Percentiles rank a stretch among this genome's conserved stretches.
Evolutionary conservation across 371 early-diverging fungal species (phyloP).

Genomic region (Lichtheimia hyalospora): DNA sequence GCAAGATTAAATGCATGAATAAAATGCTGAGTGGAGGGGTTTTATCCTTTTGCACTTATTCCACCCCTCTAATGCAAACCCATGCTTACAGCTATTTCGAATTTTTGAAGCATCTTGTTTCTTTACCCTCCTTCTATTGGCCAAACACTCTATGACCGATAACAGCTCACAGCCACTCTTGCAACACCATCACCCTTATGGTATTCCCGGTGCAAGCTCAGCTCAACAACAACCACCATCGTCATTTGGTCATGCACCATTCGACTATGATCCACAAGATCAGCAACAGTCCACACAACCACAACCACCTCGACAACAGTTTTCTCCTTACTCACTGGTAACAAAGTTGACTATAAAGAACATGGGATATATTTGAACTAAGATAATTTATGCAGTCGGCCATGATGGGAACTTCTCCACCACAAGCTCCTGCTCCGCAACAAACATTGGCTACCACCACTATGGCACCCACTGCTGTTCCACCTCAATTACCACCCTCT

Average conservation of each 20-base stretch:
- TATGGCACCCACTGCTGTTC: not conserved
- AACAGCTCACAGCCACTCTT: conserved; percentile 13
- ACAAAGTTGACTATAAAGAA: too few species aligned
- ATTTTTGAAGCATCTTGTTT: too few species aligned
- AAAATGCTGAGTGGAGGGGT: too few species aligned
- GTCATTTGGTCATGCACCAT: conserved; percentile 3
- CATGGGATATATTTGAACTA: too few species aligned
- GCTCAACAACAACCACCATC: conserved; percentile 6
- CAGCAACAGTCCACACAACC: not conserved
- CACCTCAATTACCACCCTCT: not conserved
- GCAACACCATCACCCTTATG: conserved; percentile 9
- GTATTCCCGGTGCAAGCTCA: conserved; percentile 7
- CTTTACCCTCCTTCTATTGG: conserved; percentile 8
- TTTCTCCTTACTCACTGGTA: too few species aligned
- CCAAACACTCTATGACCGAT: conserved; percentile 13
- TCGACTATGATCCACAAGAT: conserved; percentile 7
- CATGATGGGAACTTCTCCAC: conserved; percentile 7
- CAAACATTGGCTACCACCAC: not conserved
- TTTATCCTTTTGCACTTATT: not conserved
- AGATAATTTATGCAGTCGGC: conserved; percentile 1
- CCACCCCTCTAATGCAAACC: not conserved
- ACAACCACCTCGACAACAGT: too few species aligned
- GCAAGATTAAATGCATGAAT: too few species aligned
- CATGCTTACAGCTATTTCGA: too few species aligned
- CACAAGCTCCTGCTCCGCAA: conserved; percentile 2